Conservation (phyloP, 164 flowering plant species). For the Magnolia officinalis region DNA sequence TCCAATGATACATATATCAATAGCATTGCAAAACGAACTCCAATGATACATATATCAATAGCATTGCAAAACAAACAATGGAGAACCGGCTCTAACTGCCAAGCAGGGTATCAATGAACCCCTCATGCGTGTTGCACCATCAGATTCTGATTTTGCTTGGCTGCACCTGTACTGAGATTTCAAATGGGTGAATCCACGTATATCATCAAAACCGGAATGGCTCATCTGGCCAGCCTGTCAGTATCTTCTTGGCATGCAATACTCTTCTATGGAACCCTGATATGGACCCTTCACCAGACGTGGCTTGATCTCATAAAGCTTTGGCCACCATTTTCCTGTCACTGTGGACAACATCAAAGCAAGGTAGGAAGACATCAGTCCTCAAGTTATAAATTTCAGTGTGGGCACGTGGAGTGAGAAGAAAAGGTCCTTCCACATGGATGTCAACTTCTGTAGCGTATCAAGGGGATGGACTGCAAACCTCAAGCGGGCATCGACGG, state of each 20-base stretch:
- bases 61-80: no score
- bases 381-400: background rate
- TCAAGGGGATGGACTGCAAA: background rate
- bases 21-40: no score
- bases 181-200: background rate
- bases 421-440: background rate
- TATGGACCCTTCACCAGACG: slow-evolving; percentile 26
- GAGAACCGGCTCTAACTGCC: no score
- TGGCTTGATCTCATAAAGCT: slow-evolving; percentile 75
- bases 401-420: background rate
- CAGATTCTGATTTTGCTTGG: background rate
- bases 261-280: background rate
- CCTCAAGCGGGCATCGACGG: background rate
- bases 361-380: background rate
- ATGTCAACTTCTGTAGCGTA: background rate
- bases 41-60: no score
- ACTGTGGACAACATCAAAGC: slow-evolving; percentile 33
- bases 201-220: background rate
- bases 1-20: no score
- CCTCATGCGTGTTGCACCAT: background rate
- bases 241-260: slow-evolving; percentile 8
- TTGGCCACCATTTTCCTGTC: slow-evolving; percentile 91
- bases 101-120: background rate
- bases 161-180: background rate
- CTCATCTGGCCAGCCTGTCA: background rate